Percentiles rank a stretch among this genome's conserved stretches.
phyloP scores from a whole-genome alignment of 1,284 basidiomycete species.

The Pseudozyma tsukubaensis region DNA sequence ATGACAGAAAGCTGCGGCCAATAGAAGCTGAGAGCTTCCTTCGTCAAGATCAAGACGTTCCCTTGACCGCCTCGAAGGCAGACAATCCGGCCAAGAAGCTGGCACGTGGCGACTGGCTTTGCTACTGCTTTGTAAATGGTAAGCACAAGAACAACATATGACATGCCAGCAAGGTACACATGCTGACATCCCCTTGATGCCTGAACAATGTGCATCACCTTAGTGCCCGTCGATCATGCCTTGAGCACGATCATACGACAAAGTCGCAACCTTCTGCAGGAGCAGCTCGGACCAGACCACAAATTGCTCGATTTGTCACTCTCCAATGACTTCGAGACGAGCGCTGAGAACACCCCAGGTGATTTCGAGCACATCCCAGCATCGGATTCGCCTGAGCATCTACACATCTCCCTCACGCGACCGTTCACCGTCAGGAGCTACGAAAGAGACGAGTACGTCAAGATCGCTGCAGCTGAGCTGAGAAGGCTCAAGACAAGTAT shows the following conservation, averaged over 20 bases:
- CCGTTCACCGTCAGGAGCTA: conserved; percentile 48
- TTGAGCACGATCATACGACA: conserved; percentile 10
- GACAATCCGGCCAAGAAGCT: conserved; percentile 1
- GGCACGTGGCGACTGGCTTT: conserved; percentile 47
- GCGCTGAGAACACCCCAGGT: background rate
- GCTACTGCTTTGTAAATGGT: conserved; percentile 52
- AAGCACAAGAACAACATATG: background rate
- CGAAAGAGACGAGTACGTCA: conserved; percentile 43
- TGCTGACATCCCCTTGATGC: background rate
- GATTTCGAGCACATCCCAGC: too few species aligned
- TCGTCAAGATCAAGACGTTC: background rate
- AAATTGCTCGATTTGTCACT: conserved; percentile 9
- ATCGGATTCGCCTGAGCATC: too few species aligned
- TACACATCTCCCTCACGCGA: conserved; percentile 51
- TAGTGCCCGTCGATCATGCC: conserved; percentile 12
- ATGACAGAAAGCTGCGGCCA: conserved; percentile 25
- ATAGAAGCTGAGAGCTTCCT: conserved; percentile 18
- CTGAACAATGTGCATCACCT: background rate
- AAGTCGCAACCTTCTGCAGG: conserved; percentile 7
- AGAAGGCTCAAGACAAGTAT: conserved; percentile 2
- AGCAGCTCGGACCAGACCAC: conserved; percentile 12
- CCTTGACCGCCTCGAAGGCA: background rate
- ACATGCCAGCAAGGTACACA: background rate
- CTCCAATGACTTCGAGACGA: background rate
- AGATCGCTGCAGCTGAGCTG: conserved; percentile 13